Base-by-base conservation (phyloP, 1,139 yeast genomes). In the Candida buenavistaensis region DNA sequence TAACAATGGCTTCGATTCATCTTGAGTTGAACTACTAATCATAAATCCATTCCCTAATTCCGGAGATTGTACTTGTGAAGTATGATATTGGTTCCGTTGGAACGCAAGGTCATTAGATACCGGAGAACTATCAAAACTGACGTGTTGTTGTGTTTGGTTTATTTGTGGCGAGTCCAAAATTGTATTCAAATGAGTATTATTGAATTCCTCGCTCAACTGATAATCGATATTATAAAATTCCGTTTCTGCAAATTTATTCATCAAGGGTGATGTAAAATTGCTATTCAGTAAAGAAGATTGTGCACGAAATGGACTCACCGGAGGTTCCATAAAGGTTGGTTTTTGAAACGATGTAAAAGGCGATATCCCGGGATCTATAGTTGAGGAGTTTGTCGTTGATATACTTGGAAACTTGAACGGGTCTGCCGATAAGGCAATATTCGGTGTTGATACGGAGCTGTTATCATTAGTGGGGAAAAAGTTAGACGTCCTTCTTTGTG, bases 401-500 rank as follows among this genome's bases (percentile, higher is more conserved):
- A 33, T 13, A 4, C n/a, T 9, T 4, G 29, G 37, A 15, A 28
- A 35, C 5, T 12, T 21, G 13, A 26, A 35, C 12, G 33, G 10
- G 26, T 31, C 35, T 5, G 27, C 15, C 7, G 37, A 24, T 13
- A 24, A 5, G 11, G 23, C 25, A 12, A 30, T 17, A 19, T n/a
- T 25, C 12, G 36, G 36, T 7, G 36, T 29, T n/a, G 36, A 25
- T 23, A 29, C 8, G 4, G 25, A 7, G 12, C 17, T 28, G 14
- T 11, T 27, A 15, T 17, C 27, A 19, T 25, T 14, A 14, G 37
- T 22, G 6, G 43, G 43, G 21, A 38, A 38, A 23, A 40, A 40
- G 23, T 37, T 37, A 6, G 41, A 37, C 3, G 39, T 37, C 14
- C 41, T 19, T 32, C 43, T 29, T 26, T 27, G 28, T 23, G 10